These are phyloP conservation scores for Aspergillus pseudoglaucus DNA, from an alignment of 2,329 filamentous ascomycete genomes.

Conservation along the genomic window DNA sequence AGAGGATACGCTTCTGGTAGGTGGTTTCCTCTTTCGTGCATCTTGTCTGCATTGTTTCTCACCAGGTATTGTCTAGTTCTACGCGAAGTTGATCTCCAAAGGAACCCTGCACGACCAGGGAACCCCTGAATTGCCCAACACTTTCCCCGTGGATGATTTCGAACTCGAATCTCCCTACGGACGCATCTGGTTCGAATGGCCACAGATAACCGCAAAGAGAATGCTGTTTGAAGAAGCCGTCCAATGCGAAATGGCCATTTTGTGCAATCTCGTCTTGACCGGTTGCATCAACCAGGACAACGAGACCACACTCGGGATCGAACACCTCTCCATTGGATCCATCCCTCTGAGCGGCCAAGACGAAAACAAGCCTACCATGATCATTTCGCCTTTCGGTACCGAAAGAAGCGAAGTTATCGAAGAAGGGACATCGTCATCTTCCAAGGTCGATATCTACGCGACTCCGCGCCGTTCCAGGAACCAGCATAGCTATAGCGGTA, in stretches of 20 bases:
- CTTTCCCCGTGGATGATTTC: conserved; percentile 10
- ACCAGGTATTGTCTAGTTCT: conserved; percentile 14
- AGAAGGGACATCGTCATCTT: not conserved
- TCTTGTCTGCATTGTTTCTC: not conserved
- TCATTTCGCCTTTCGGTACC: conserved; percentile 1
- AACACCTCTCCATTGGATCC: not conserved
- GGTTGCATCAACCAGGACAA: conserved; percentile 14
- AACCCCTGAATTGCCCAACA: conserved; percentile 12
- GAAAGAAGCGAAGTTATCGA: conserved; percentile 2
- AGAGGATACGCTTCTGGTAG: conserved; percentile 22
- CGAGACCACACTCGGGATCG: not conserved
- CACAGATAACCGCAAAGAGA: conserved; percentile 7
- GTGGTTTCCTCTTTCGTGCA: not conserved
- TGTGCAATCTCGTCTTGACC: conserved; percentile 14
- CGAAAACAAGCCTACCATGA: not conserved
- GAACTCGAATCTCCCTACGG: conserved; percentile 21
- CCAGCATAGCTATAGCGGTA: not conserved
- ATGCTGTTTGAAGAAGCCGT: conserved; percentile 17
- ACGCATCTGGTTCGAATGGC: conserved; percentile 24
- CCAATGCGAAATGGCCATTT: conserved; percentile 16
- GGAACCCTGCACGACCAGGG: conserved; percentile 5
- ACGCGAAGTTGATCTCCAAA: conserved; percentile 19
- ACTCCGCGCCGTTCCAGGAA: conserved; percentile 12
- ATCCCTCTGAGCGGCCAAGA: conserved; percentile 1
- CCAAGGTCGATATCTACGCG: conserved; percentile 4